Conservation (phyloP, 2,329 filamentous ascomycete species). For the Geosmithia putterillii region DNA sequence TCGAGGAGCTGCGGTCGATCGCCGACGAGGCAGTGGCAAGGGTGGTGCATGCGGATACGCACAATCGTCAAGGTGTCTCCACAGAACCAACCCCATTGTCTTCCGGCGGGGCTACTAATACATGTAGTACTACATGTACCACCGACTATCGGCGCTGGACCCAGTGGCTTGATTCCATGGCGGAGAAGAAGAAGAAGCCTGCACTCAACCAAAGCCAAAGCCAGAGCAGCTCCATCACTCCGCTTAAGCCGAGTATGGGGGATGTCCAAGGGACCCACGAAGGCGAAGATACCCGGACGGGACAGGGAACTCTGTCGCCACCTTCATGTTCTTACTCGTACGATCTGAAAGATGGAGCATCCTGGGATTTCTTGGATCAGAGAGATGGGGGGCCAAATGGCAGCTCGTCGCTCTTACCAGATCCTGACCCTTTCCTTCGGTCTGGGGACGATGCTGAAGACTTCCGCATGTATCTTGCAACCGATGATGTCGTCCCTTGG, state of each 20-base stretch:
- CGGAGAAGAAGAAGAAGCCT: not conserved
- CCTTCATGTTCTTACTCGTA: not conserved
- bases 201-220: not conserved
- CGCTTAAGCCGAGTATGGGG: not conserved
- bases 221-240: not conserved
- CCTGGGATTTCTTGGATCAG: not conserved
- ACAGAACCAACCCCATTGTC: not conserved
- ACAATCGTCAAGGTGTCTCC: not conserved
- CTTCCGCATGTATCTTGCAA: not conserved
- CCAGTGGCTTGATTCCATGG: constrained; percentile 9
- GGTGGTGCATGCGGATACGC: constrained; percentile 2
- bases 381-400: not conserved
- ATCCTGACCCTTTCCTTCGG: not conserved
- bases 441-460: not conserved
- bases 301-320: not conserved
- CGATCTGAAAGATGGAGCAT: not conserved
- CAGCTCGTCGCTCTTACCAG: not conserved
- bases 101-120: too few species aligned
- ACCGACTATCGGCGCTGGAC: constrained; percentile 9
- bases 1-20: constrained; percentile 10
- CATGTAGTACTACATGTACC: too few species aligned
- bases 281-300: not conserved
- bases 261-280: not conserved
- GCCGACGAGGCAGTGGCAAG: constrained; percentile 9
- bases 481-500: constrained; percentile 3